A percentile compares a stretch with the other conserved stretches of the same genome.
Evolutionary conservation across 805 yeast species (phyloP).

Genomic region (Komagataella ulmi): DNA sequence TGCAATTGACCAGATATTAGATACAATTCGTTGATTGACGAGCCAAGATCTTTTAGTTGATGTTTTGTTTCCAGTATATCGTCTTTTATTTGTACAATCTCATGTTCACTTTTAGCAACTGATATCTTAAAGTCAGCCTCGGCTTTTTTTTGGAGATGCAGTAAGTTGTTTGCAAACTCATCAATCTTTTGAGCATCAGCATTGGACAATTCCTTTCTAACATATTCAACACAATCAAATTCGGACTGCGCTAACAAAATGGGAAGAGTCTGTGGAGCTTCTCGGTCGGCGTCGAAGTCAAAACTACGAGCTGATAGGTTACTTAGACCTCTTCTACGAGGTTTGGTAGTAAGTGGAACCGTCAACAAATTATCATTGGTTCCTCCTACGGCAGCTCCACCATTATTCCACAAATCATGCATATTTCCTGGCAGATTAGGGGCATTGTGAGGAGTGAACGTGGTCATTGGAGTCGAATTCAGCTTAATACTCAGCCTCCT

Average conservation of each 20-base stretch:
- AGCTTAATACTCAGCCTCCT: not conserved
- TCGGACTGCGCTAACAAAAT: conserved; percentile 7
- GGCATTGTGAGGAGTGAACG: not conserved
- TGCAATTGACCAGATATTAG: conserved; percentile 43
- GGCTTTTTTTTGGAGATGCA: conserved; percentile 32
- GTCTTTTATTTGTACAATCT: conserved; percentile 42
- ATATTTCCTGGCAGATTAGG: not conserved
- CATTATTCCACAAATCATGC: not conserved
- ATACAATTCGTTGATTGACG: conserved; percentile 43
- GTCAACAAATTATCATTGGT: not conserved
- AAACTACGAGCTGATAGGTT: not conserved
- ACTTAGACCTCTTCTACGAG: not conserved
- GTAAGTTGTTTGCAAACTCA: conserved; percentile 44
- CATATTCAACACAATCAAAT: conserved; percentile 35
- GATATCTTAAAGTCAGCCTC: conserved; percentile 43
- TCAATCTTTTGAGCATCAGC: conserved; percentile 67
- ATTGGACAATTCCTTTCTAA: conserved; percentile 36
- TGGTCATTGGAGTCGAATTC: not conserved
- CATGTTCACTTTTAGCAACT: conserved; percentile 49
- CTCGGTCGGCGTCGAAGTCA: not conserved
- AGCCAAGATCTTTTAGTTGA: conserved; percentile 50
- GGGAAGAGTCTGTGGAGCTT: not conserved
- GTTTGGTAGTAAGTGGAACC: not conserved
- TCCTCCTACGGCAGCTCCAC: not conserved
- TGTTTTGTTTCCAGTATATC: conserved; percentile 52